Base-by-base conservation (phyloP, 805 yeast species). In the Blastobotrys mokoenaii region DNA sequence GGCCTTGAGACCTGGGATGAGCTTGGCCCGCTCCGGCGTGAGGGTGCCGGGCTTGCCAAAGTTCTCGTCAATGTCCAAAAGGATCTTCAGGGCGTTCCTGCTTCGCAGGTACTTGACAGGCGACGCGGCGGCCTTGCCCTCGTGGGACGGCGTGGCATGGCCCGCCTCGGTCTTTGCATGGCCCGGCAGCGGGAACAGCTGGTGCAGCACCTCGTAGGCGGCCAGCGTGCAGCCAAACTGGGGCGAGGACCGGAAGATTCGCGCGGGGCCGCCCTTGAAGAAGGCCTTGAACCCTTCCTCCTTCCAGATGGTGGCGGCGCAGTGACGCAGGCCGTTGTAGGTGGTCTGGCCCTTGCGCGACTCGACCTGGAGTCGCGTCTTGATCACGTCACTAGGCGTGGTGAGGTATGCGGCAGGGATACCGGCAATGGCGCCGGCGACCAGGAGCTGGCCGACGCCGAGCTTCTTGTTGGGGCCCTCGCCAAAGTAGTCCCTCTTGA, bases 181-280 rank as follows among this genome's bases (percentile, higher is more conserved):
- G 15, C 66, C 67, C 5, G 69, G 79, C 52, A 83, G 74, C 40
- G 96, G 96, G 66, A 87, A 70, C 57, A 81, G 58, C 40, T 73
- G 76, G 63, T 90, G 95, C 65, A 90, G 80, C 30, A 93, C 65
- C 66, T 90, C 98, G 67, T 93, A 90, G 20, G 96, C 89, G n/a
- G 97, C 97, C 58, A 90, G 74, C 4, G 98, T 90, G 68, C 89
- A 89, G 45, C 97, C 98, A 64, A 90, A 90, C 66, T 90, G 98
- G 6, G 98, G 98, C 1, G 97, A 88, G 3, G 97, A 89, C 67
- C 97, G 77, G 59, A 88, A 71, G 34, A 90, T 88, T 65, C 98
- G 79, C 5, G 97, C 97, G 47, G 89, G 77, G 33, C 97, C 95
- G 58, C 98, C 98, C 71, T 90, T 90, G 74, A 89, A 90, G 61